Evolutionary conservation across 176 grass and related monocot genomes (phyloP).

Genomic region (Cenchrus purpureus): DNA sequence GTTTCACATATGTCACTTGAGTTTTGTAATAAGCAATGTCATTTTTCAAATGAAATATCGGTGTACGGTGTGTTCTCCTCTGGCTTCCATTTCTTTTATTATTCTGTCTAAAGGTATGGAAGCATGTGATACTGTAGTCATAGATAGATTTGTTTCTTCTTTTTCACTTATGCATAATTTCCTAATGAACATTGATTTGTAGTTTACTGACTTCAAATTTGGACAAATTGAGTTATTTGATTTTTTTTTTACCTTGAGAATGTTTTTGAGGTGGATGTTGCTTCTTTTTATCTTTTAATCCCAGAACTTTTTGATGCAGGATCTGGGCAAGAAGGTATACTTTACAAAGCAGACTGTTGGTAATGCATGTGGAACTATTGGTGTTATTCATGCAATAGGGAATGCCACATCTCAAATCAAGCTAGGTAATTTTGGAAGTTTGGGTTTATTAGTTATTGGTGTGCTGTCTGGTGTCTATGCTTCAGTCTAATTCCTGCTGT

Average conservation of each 20-base stretch:
- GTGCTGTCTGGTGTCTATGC: neutral
- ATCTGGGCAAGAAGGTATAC: conserved; percentile 76
- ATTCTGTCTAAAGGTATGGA: conserved; percentile 1
- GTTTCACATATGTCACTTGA: conserved; percentile 8
- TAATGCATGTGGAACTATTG: conserved; percentile 98
- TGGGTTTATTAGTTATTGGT: neutral
- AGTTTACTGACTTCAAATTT: neutral
- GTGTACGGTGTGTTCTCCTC: neutral
- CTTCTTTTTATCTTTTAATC: conserved; percentile 13
- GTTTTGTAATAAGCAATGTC: neutral
- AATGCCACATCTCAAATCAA: conserved; percentile 88
- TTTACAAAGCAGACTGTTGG: conserved; percentile 96
- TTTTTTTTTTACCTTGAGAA: neutral
- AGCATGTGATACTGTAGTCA: neutral
- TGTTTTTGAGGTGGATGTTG: neutral
- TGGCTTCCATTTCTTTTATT: conserved; percentile 7
- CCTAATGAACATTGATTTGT: conserved; percentile 7
- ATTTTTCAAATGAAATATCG: neutral
- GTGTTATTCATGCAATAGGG: conserved; percentile 93
- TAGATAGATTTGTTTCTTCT: neutral
- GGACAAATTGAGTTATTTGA: neutral
- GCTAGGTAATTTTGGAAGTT: conserved; percentile 59
- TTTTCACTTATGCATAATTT: neutral
- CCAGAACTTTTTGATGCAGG: conserved; percentile 47
- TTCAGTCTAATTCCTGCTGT: neutral